Percentiles rank a stretch among this genome's conserved stretches.
phyloP scores from a whole-genome alignment of 371 early-diverging fungal genomes.

The Mucor irregularis region DNA sequence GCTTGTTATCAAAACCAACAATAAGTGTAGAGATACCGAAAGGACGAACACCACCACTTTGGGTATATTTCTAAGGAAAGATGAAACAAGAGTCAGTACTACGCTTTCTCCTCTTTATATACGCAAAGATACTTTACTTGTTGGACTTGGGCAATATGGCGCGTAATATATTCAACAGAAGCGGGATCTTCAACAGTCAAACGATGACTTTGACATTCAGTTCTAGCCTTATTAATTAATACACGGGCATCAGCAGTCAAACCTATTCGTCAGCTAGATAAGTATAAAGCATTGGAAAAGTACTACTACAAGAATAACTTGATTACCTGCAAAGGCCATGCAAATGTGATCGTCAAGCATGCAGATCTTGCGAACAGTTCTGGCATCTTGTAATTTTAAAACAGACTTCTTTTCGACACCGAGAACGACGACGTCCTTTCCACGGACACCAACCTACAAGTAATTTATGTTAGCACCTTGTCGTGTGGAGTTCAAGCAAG shows the following conservation, averaged over 20 bases:
- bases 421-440: conserved; percentile 89
- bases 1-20: conserved; percentile 89
- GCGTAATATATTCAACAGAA: conserved; percentile 97
- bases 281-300: not conserved
- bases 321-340: conserved; percentile 92
- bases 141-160: conserved; percentile 95
- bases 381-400: conserved; percentile 95
- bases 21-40: conserved; percentile 98
- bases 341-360: conserved; percentile 97
- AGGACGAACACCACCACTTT: conserved; percentile 98
- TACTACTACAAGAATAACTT: not conserved
- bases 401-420: conserved; percentile 98
- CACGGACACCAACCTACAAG: conserved; percentile 95
- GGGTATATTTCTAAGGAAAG: conserved; percentile 91
- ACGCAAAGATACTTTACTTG: conserved; percentile 62
- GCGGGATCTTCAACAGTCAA: conserved; percentile 98
- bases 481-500: not conserved
- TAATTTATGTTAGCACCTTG: not conserved
- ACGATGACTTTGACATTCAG: conserved; percentile 97
- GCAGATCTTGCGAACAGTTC: conserved; percentile 95
- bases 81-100: not conserved
- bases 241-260: conserved; percentile 97
- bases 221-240: conserved; percentile 94
- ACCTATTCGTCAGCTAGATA: conserved; percentile 58
- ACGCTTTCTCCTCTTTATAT: not conserved